Conservation (phyloP, 2,329 filamentous ascomycete species). For the Pleurostoma richardsiae region DNA sequence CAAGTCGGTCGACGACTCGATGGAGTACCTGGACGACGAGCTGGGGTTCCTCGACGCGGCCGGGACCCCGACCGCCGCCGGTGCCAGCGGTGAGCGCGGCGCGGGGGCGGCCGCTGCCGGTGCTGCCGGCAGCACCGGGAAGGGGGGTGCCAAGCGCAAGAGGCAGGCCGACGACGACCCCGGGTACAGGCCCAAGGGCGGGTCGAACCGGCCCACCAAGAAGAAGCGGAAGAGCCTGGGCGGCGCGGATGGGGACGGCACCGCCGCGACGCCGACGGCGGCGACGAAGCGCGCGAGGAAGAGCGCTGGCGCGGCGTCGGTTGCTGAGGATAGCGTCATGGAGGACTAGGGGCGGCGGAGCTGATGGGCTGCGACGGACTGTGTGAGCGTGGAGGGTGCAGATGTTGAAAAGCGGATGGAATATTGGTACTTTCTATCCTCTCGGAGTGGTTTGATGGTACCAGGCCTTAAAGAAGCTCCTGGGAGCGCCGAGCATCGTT, state of each 20-base stretch:
- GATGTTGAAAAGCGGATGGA: too few relatives aligned
- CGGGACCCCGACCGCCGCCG: conserved; percentile 19
- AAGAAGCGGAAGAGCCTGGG: conserved; percentile 45
- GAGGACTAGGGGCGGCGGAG: too few relatives aligned
- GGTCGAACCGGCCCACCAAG: conserved; percentile 47
- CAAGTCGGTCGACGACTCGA: conserved; percentile 7
- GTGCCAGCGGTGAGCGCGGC: conserved; percentile 15
- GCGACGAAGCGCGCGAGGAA: neutral
- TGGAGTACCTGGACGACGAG: conserved; percentile 10
- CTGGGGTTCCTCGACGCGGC: conserved; percentile 9
- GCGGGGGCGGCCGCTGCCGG: too few relatives aligned
- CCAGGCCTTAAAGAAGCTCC: too few relatives aligned
- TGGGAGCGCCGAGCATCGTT: too few relatives aligned
- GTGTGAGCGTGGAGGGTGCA: too few relatives aligned
- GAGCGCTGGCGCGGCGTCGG: neutral
- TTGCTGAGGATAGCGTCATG: too few relatives aligned
- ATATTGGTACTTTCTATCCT: too few relatives aligned
- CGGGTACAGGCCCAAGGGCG: conserved; percentile 55
- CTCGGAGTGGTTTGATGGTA: too few relatives aligned
- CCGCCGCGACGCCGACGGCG: neutral
- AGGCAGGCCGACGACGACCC: conserved; percentile 47
- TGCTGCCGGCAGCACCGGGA: conserved; percentile 11
- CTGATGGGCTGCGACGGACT: too few relatives aligned
- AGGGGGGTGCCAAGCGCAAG: conserved; percentile 49
- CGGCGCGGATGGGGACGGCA: neutral